These are phyloP conservation scores for Protomyces lactucae-debilis DNA, from an alignment of 1,139 yeast species.

Conservation along the genomic window DNA sequence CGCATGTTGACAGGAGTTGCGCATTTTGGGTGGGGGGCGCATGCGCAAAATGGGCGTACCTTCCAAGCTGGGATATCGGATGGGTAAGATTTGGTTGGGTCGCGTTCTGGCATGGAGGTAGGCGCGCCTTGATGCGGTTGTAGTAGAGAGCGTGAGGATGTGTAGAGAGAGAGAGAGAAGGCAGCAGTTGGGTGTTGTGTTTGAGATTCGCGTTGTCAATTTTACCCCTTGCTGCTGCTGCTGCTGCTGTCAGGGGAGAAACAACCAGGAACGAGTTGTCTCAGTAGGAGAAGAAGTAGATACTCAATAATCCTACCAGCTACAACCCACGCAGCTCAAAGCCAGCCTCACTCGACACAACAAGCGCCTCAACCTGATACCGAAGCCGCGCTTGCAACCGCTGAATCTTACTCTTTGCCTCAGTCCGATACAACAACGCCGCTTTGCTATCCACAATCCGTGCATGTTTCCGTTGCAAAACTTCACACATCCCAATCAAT, in stretches of 20 bases:
- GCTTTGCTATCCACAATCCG: constrained; percentile 24
- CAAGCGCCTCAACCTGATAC: neutral
- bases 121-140: neutral
- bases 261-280: no score
- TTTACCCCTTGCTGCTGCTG: no score
- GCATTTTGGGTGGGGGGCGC: neutral
- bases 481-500: neutral
- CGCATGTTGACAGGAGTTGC: neutral
- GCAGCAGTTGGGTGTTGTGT: no score
- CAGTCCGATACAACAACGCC: constrained; percentile 14
- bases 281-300: no score
- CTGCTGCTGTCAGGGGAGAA: no score
- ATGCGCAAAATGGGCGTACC: neutral
- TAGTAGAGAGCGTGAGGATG: neutral
- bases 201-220: no score
- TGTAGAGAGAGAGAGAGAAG: neutral
- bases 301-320: no score
- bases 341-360: neutral
- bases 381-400: neutral
- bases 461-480: constrained; percentile 11
- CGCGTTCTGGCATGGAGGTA: neutral
- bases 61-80: neutral
- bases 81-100: neutral
- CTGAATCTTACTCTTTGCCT: constrained; percentile 20
- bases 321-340: neutral